Base-by-base conservation (phyloP, 306 rosid species). In the Trichosanthes cucumerina region DNA sequence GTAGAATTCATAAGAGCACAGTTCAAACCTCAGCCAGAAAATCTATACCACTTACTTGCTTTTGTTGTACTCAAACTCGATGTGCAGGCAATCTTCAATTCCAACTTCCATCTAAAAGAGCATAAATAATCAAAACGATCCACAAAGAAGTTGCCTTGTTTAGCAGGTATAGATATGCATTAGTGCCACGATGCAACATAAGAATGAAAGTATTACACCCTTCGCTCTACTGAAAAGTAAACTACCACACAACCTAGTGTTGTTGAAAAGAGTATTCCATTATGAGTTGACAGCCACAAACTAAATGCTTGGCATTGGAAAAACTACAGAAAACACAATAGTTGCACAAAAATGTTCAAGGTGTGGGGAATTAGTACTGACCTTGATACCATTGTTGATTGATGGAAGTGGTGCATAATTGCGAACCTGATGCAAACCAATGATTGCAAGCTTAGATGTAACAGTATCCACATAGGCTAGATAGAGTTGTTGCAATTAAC, bases 321-420 rank as follows among this genome's bases (percentile, higher is more conserved):
- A 24, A 49, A 24, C 13, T 24, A 73, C 36, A 72, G 76, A 71
- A 26, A 11, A 46, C 43, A 63, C 41, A 36, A n/a, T 19, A 5
- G 11, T 31, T 0, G 26, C 18, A 26, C 59, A 73, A 73, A 52
- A 36, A 5, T 21, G 15, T 36, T 47, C 24, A 39, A 19, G 49
- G 24, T 36, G 19, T 56, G 53, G 34, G 53, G 34, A n/a, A 34
- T 24, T 14, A 14, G 56, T 12, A 82, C 96, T 89, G 81, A 95
- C 99, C 97, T 95, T 95, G 88, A 95, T 95, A 85, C 99, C 93
- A 76, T 91, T 95, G 90, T 95, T 95, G 69, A 95, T 92, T 65
- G 91, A 78, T 44, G 99, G 99, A 87, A 78, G 81, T 52, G 96
- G 97, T 69, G 96, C 59, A 86, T 89, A 95, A 87, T 95, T 95